These are phyloP conservation scores for Dendrobium huoshanense DNA, from an alignment of 106 monocot species.

Conservation along the genomic window DNA sequence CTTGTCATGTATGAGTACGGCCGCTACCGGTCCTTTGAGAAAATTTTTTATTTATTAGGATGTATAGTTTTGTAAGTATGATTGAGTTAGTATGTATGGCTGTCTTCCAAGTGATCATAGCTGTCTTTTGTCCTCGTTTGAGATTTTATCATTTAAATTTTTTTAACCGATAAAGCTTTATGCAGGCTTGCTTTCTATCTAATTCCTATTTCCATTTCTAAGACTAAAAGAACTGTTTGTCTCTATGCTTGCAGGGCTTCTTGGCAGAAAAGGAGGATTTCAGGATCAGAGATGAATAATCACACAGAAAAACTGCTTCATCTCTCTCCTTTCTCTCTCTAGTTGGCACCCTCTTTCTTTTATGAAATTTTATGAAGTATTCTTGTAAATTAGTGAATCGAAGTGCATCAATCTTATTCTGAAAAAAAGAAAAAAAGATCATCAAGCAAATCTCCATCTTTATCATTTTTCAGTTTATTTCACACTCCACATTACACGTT, in stretches of 20 bases:
- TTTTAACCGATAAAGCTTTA: not conserved
- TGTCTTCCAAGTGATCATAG: not conserved
- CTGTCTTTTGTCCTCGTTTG: not conserved
- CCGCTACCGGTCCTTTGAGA: not conserved
- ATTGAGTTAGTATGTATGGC: not conserved
- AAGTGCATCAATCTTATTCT: not conserved
- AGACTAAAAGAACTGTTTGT: not conserved
- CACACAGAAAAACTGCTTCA: not conserved
- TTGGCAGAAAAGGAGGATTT: slow-evolving; percentile 7
- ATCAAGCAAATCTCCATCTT: not conserved
- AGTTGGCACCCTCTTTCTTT: not conserved
- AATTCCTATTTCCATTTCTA: not conserved
- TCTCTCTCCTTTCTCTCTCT: not conserved
- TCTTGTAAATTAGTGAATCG: not conserved
- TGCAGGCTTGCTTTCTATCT: not conserved
- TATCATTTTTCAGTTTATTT: not conserved
- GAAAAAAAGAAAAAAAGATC: too few species aligned
- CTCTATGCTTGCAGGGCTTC: slow-evolving; percentile 5
- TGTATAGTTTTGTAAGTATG: not conserved
- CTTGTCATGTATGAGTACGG: not conserved
- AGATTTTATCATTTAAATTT: not conserved
- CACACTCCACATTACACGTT: not conserved
- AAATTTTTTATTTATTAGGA: not conserved
- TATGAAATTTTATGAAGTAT: not conserved
- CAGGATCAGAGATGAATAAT: slow-evolving; percentile 5